Conservation (phyloP, 345 rosid genomes). For the Bruguiera sexangula region DNA sequence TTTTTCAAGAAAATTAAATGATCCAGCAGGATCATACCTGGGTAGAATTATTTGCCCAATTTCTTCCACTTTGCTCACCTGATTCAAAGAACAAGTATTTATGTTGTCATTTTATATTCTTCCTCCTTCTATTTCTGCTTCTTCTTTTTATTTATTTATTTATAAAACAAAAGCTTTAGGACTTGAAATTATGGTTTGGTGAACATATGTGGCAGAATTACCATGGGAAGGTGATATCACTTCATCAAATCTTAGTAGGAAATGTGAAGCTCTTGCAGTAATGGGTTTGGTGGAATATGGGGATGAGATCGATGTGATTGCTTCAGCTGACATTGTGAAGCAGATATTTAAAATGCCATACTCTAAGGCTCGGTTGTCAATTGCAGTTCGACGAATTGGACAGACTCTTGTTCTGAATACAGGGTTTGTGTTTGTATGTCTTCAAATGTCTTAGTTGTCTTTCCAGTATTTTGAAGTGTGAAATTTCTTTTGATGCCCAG, state of each 20-base stretch:
- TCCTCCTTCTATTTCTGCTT: no score
- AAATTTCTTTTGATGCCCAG: conserved; percentile 36
- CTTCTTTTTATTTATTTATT: neutral
- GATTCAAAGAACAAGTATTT: neutral
- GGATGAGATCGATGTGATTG: conserved; percentile 91
- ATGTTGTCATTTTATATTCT: neutral
- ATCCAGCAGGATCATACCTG: no score
- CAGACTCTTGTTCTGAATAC: conserved; percentile 82
- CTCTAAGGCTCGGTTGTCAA: conserved; percentile 83
- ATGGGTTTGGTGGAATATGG: conserved; percentile 91
- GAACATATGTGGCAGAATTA: conserved; percentile 46
- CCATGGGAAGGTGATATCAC: conserved; percentile 60
- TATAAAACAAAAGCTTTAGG: neutral
- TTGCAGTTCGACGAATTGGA: conserved; percentile 89
- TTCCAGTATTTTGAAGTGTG: conserved; percentile 11
- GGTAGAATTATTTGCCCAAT: neutral
- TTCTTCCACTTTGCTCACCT: neutral
- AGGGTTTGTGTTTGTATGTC: conserved; percentile 50
- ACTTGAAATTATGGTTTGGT: conserved; percentile 16
- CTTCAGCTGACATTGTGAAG: conserved; percentile 83
- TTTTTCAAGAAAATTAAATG: no score
- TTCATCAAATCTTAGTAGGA: conserved; percentile 61
- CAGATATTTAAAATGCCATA: conserved; percentile 96
- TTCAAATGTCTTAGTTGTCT: neutral
- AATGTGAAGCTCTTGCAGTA: conserved; percentile 93